Conservation (phyloP, 2,329 filamentous ascomycete genomes). For the Fusarium metavorans region DNA sequence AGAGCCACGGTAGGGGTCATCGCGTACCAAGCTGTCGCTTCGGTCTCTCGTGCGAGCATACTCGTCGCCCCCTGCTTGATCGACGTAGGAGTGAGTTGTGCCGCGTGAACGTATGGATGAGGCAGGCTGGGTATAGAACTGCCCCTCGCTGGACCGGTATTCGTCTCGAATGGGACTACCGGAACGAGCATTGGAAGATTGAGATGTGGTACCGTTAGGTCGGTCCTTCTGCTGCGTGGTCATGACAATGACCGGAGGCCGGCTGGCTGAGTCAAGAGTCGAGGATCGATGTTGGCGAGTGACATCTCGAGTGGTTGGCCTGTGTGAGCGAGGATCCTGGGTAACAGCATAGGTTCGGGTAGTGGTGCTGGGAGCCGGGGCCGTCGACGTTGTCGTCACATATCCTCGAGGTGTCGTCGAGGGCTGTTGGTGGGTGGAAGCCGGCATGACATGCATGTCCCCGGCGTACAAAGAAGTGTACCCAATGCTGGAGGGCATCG, state of each 20-base stretch:
- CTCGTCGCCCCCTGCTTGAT: conserved; percentile 64
- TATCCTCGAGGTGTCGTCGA: conserved; percentile 50
- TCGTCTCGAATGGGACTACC: conserved; percentile 64
- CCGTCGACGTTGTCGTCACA: conserved; percentile 48
- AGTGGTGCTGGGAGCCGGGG: conserved; percentile 55
- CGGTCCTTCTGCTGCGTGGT: conserved; percentile 61
- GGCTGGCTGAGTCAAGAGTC: conserved; percentile 61
- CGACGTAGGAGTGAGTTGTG: conserved; percentile 60
- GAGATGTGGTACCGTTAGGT: conserved; percentile 55
- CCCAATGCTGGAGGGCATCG: conserved; percentile 63
- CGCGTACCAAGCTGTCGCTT: conserved; percentile 57
- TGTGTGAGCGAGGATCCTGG: conserved; percentile 63
- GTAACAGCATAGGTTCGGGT: conserved; percentile 69
- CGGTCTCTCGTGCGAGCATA: conserved; percentile 63
- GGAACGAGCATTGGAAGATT: conserved; percentile 51
- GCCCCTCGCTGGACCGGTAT: conserved; percentile 63
- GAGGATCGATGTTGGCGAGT: conserved; percentile 61
- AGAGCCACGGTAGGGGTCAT: conserved; percentile 61
- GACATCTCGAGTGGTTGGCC: conserved; percentile 60
- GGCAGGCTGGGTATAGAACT: conserved; percentile 69
- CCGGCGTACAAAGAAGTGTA: conserved; percentile 64
- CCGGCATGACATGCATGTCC: conserved; percentile 66
- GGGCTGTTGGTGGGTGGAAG: conserved; percentile 48
- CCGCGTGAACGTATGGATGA: conserved; percentile 66
- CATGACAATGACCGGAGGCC: conserved; percentile 69